Base-by-base conservation (phyloP, 148 eudicot genomes). In the Diospyros kaki region DNA sequence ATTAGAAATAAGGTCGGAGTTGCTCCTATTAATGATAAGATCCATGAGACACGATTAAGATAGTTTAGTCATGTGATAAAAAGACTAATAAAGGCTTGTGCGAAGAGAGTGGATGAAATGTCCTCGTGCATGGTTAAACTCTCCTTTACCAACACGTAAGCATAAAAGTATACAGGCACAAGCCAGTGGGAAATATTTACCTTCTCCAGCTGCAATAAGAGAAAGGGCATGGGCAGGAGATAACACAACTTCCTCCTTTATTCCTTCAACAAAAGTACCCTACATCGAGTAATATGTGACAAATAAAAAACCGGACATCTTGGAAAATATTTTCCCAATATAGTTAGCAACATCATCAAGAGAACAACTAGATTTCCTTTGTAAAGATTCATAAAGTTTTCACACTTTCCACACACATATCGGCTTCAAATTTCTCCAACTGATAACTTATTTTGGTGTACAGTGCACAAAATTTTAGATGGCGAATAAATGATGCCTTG, bases 201-300 rank as follows among this genome's bases (percentile, higher is more conserved):
- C 99, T 95, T 95, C 99, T 81, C 99, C 99, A 50, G 99, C 93
- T 63, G 99, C 99, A 85, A 95, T 95, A 54, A 95, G 91, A 15
- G 99, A 95, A 81, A 95, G 88, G 55, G 99, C 99, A 86, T 95
- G 99, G 39, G 99, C 99, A 52, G 99, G 99, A 73, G 99, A 95
- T 73, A 95, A 78, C 42, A 95, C 94, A 65, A 95, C 99, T 87
- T 95, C 99, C 85, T 95, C 97, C 85, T 95, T 95, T 64, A 95
- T 85, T 71, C 99, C 99, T 89, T 95, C 99, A 78, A 95, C 84
- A 76, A 90, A 95, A 75, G 90, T 78, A 71, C 99, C 99, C 99
- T 95, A 79, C 86, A 84, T 62, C 74, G 72, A 82, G 54, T 67
- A 64, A 81, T 43, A 75, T 40, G 64, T 39, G 43, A 55, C 66